Evolutionary conservation across 176 grass and related monocot species (phyloP), one percentile per base, ranked within the genome.

Genomic region (Ampelocalamus luodianensis): DNA sequence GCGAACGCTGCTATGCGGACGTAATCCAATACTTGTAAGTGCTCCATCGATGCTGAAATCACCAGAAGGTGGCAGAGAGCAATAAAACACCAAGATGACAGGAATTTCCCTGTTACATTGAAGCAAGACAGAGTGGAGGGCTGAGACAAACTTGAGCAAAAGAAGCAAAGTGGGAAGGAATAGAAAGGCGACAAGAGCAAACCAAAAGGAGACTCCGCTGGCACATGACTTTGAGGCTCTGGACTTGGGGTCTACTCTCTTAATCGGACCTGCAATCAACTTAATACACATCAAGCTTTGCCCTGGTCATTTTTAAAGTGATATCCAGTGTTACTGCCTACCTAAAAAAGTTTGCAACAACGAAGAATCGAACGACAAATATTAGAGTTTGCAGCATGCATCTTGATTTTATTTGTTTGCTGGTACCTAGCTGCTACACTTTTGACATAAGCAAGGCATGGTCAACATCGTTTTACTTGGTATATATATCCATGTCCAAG

Each of bases 1-100:
- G 82, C 44, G 29, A 90, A 80, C 40, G 71, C 78, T 80, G 68
- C 71, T 22, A 83, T n/a, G 20, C 38, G 59, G 24, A 88, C 62
- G 48, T 48, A 92, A 39, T 90, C 85, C 81, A 83, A 2, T 38
- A 64, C 78, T 55, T 1, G 60, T 51, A 64, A 13, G 11, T 17
- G 11, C 72, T 91, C 82, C 82, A 91, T 0, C 0, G 32, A 65
- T 82, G 27, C 24, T 22, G 23, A 37, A 85, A 71, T 62, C 64
- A 55, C 39, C 5, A 83, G 45, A 3, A 23, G 49, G 4, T 49
- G 64, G 44, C 63, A 81, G 32, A 51, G 34, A 85, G 78, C 54
- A 27, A 37, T 27, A 26, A 40, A 71, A 17, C 14, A 42, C 24
- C 3, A 45, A 76, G 61, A 75, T 53, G 82, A 65, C 20, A 36